Conservation (phyloP, 2,329 filamentous ascomycete genomes). For the Amylocarpus encephaloides region DNA sequence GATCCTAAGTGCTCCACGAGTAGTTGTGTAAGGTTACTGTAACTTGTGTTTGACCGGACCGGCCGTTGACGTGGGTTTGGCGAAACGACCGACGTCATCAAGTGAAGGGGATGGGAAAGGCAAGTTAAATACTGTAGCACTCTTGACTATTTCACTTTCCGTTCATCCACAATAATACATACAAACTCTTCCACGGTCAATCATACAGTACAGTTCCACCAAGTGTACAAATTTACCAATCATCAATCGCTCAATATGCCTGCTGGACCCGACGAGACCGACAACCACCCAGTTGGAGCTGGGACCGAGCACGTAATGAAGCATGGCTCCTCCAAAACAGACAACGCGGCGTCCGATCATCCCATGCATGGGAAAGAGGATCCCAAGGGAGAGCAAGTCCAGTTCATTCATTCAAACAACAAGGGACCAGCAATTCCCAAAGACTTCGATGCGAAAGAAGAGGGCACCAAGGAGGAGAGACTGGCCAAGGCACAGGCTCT, state of each 20-base stretch:
- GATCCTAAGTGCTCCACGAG: too few relatives aligned
- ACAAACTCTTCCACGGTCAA: not conserved
- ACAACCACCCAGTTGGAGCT: conserved; percentile 28
- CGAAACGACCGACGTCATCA: not conserved
- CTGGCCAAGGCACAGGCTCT: conserved; percentile 57
- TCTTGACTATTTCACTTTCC: not conserved
- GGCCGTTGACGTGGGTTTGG: not conserved
- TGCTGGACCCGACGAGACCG: conserved; percentile 34
- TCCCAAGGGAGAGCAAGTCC: conserved; percentile 40
- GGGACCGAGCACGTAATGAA: conserved; percentile 34
- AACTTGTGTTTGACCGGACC: not conserved
- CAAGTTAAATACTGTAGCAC: not conserved
- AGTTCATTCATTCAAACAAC: conserved; percentile 47
- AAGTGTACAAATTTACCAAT: not conserved
- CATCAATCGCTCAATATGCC: conserved; percentile 30
- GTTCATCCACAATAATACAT: not conserved
- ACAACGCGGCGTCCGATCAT: conserved; percentile 34
- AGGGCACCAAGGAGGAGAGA: conserved; percentile 64
- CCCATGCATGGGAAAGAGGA: conserved; percentile 32
- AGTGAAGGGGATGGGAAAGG: not conserved
- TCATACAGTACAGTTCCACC: not conserved
- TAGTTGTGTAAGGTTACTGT: too few relatives aligned
- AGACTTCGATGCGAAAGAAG: conserved; percentile 46
- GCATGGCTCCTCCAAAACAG: conserved; percentile 32
- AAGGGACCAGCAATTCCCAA: conserved; percentile 51